Conservation (phyloP, 192 early-diverging fungal species). For the Coemansia sp. region DNA sequence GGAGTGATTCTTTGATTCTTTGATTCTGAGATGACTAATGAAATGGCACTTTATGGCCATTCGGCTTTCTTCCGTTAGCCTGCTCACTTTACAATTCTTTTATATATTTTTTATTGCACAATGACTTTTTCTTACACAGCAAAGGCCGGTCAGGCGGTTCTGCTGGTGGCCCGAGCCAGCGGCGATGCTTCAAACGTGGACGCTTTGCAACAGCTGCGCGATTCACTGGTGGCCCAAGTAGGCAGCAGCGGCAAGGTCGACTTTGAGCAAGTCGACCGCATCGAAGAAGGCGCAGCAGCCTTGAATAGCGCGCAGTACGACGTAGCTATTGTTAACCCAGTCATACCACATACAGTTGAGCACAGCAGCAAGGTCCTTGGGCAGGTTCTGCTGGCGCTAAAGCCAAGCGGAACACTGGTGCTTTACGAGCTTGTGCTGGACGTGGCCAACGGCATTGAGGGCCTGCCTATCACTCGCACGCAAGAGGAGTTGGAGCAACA, state of each 20-base stretch:
- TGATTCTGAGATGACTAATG: slow-evolving; percentile 1
- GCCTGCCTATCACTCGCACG: slow-evolving; percentile 60
- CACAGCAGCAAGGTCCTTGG: slow-evolving; percentile 67
- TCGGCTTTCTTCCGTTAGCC: neutral
- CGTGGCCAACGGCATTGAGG: slow-evolving; percentile 39
- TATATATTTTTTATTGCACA: slow-evolving; percentile 1
- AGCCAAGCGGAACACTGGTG: slow-evolving; percentile 66
- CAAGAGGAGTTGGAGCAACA: slow-evolving; percentile 64
- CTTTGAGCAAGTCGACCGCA: slow-evolving; percentile 87
- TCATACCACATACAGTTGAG: slow-evolving; percentile 59
- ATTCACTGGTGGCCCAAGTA: slow-evolving; percentile 55
- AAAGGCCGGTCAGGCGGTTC: slow-evolving; percentile 33
- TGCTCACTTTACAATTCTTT: neutral
- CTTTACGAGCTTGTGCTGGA: slow-evolving; percentile 71
- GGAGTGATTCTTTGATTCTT: neutral
- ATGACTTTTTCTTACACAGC: slow-evolving; percentile 11
- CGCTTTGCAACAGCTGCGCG: slow-evolving; percentile 47
- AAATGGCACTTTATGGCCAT: neutral
- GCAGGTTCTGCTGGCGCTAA: slow-evolving; percentile 64
- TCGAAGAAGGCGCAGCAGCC: slow-evolving; percentile 60
- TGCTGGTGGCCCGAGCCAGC: slow-evolving; percentile 43
- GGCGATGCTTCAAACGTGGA: slow-evolving; percentile 33
- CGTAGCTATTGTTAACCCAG: slow-evolving; percentile 60
- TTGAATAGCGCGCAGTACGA: slow-evolving; percentile 63
- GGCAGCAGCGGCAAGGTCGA: slow-evolving; percentile 64